Base-by-base conservation (phyloP, 1,139 yeast genomes). In the Yamadazyma conglobata region DNA sequence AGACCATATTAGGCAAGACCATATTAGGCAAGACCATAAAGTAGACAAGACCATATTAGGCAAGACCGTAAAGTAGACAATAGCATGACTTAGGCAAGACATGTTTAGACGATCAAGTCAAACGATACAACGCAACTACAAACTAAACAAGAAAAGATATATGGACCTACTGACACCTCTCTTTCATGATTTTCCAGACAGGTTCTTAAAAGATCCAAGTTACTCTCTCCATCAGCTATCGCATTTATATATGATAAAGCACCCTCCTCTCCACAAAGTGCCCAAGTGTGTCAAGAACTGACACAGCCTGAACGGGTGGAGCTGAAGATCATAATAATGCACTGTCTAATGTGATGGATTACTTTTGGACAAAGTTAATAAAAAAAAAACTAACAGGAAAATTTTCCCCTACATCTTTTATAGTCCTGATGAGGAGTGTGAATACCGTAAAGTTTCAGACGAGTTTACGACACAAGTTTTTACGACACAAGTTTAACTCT, bases 101-200 rank as follows among this genome's bases (percentile, higher is more conserved):
- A n/a, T n/a, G n/a, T n/a, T n/a, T n/a, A n/a, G n/a, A n/a, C n/a
- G n/a, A n/a, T n/a, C n/a, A n/a, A n/a, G n/a, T n/a, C n/a, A n/a
- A n/a, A n/a, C n/a, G n/a, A n/a, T n/a, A n/a, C n/a, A n/a, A n/a
- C n/a, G n/a, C n/a, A n/a, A n/a, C n/a, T n/a, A n/a, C n/a, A n/a
- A n/a, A n/a, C n/a, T n/a, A n/a, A n/a, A n/a, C n/a, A n/a, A n/a
- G n/a, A 10, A 10, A 22, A 34, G 40, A 57, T 67, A 56, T 68
- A 32, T 59, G 73, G 52, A 63, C 54, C 73, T 51, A 47, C 73
- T 68, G 74, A 68, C 74, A 68, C 74, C 73, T 67, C 73, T 67
- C 73, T 67, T 62, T 68, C 74, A 68, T 49, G 41, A 40, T 39
- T 6, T 38, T 67, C 73, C 74, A 68, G 73, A 68, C 73, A 67